These are phyloP conservation scores for Bruguiera hainesii DNA, from an alignment of 441 rosid species.

Conservation along the genomic window DNA sequence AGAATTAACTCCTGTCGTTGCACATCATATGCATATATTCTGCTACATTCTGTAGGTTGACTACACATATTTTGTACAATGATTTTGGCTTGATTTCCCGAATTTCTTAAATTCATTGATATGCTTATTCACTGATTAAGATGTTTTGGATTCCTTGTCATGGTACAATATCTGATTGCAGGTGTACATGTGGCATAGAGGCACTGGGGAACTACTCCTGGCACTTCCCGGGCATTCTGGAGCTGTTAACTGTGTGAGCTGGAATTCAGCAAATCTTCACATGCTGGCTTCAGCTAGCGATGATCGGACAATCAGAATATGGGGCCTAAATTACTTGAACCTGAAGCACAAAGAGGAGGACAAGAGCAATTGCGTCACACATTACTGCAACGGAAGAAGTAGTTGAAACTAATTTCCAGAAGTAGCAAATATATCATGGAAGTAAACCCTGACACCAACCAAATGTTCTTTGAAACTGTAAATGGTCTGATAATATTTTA, in stretches of 20 bases:
- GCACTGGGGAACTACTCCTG: conserved; percentile 37
- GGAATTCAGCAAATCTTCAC: conserved; percentile 52
- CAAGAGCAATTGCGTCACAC: conserved; percentile 42
- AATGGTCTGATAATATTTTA: not conserved
- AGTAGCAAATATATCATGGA: not conserved
- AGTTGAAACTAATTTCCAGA: not conserved
- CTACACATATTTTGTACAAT: too few relatives aligned
- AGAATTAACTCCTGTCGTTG: too few relatives aligned
- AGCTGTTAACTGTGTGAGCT: conserved; percentile 55
- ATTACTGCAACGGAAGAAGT: conserved; percentile 36
- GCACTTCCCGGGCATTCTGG: conserved; percentile 59
- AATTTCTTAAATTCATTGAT: not conserved
- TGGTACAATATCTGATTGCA: conserved; percentile 21
- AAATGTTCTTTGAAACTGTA: not conserved
- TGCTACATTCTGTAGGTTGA: too few relatives aligned
- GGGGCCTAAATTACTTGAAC: conserved; percentile 44
- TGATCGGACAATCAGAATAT: conserved; percentile 51
- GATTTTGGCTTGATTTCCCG: not conserved
- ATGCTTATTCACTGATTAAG: conserved; percentile 2
- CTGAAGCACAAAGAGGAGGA: conserved; percentile 28
- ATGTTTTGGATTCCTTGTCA: not conserved
- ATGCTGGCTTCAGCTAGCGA: conserved; percentile 66
- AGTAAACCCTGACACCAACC: not conserved
- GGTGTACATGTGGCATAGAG: conserved; percentile 58
- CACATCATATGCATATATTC: too few relatives aligned